A percentile compares a stretch with the other conserved stretches of the same genome.
Evolutionary conservation across 768 basidiomycete species (phyloP).

Genomic region (Xerocomellus dryophilus): DNA sequence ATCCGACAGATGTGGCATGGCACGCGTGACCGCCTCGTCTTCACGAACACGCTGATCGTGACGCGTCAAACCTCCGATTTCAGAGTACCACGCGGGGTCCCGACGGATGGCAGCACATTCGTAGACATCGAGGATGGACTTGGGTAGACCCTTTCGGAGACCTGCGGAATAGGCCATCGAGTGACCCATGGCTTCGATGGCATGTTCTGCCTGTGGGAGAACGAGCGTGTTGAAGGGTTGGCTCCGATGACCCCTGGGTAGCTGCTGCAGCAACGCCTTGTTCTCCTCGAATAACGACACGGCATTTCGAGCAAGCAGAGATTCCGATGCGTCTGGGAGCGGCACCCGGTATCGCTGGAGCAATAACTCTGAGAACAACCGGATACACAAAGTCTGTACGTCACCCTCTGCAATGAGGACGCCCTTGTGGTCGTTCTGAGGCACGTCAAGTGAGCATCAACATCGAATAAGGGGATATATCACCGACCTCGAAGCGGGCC

Average conservation of each 20-base stretch:
- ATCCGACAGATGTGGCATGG: slow-evolving; percentile 33
- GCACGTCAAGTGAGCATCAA: slow-evolving; percentile 12
- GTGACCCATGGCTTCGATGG: slow-evolving; percentile 63
- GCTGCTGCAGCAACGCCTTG: slow-evolving; percentile 33
- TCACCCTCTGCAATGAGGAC: slow-evolving; percentile 59
- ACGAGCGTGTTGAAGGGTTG: slow-evolving; percentile 47
- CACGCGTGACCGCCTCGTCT: slow-evolving; percentile 34
- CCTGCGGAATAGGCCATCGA: slow-evolving; percentile 59
- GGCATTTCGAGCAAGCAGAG: slow-evolving; percentile 53
- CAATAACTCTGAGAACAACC: slow-evolving; percentile 58
- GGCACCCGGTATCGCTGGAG: slow-evolving; percentile 53
- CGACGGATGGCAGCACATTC: slow-evolving; percentile 38
- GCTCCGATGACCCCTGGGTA: slow-evolving; percentile 28
- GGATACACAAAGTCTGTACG: slow-evolving; percentile 49
- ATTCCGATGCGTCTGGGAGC: slow-evolving; percentile 41
- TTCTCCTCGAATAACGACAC: slow-evolving; percentile 47
- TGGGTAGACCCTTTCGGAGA: slow-evolving; percentile 40
- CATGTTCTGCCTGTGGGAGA: slow-evolving; percentile 51
- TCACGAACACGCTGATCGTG: slow-evolving; percentile 46
- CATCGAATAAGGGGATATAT: not conserved
- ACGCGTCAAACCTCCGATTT: slow-evolving; percentile 17
- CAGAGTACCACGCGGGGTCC: slow-evolving; percentile 3
- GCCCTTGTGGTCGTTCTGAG: slow-evolving; percentile 39
- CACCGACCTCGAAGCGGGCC: slow-evolving; percentile 48
- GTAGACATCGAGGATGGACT: slow-evolving; percentile 54